Conservation (phyloP, 1,139 yeast genomes). For the Zygoascus hellenicus region DNA sequence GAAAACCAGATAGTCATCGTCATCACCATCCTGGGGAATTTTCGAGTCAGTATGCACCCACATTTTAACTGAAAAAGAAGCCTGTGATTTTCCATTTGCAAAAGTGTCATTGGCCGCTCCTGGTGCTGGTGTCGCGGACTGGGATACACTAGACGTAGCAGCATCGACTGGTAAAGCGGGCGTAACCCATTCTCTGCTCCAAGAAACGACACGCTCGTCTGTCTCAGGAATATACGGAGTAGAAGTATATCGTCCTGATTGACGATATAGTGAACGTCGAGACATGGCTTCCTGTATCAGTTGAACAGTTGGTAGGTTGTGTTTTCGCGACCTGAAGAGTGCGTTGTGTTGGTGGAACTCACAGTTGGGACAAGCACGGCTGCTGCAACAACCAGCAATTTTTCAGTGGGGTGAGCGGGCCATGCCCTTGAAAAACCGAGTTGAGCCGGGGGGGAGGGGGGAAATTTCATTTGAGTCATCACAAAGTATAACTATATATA, state of each 20-base stretch:
- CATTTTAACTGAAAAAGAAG: slow-evolving; percentile 38
- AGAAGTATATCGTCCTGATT: slow-evolving; percentile 25
- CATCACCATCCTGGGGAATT: slow-evolving; percentile 35
- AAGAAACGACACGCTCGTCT: slow-evolving; percentile 27
- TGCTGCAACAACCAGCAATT: no score
- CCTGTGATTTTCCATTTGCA: slow-evolving; percentile 18
- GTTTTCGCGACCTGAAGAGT: not conserved
- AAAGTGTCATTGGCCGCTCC: slow-evolving; percentile 12
- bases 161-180: slow-evolving; percentile 19
- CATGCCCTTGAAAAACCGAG: no score
- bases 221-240: slow-evolving; percentile 24
- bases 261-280: slow-evolving; percentile 29
- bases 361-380: not conserved
- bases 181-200: slow-evolving; percentile 29
- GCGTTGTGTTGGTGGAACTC: not conserved
- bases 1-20: slow-evolving; percentile 36
- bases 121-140: slow-evolving; percentile 16
- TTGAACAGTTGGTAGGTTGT: not conserved
- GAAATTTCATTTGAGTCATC: no score
- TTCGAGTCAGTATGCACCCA: slow-evolving; percentile 38
- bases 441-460: no score
- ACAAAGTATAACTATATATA: no score
- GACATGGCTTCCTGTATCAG: slow-evolving; percentile 16
- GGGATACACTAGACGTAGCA: slow-evolving; percentile 12
- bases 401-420: no score